A percentile compares a stretch with the other conserved stretches of the same genome.
These are phyloP conservation scores for Hirschioporus abietinus DNA, from an alignment of 768 basidiomycete genomes.

Conservation along the genomic window DNA sequence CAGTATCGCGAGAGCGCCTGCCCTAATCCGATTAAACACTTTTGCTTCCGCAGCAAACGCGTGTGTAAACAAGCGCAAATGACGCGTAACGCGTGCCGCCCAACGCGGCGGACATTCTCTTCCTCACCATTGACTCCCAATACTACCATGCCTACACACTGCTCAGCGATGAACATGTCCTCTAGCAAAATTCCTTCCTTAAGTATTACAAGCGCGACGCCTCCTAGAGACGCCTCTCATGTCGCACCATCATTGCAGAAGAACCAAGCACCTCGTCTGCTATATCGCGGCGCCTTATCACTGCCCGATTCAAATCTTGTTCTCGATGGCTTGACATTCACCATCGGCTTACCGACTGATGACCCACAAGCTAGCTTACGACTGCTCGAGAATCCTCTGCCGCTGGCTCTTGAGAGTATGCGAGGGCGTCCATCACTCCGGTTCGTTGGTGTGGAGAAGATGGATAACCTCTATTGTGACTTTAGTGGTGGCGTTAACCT, in stretches of 20 bases:
- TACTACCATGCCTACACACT: neutral
- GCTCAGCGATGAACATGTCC: neutral
- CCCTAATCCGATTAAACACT: neutral
- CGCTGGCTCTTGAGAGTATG: slow-evolving; percentile 75
- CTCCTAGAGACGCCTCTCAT: neutral
- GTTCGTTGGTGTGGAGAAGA: slow-evolving; percentile 46
- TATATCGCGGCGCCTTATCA: slow-evolving; percentile 72
- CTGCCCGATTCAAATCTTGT: slow-evolving; percentile 66
- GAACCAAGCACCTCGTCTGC: slow-evolving; percentile 36
- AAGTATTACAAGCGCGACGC: neutral
- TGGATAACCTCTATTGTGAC: slow-evolving; percentile 58
- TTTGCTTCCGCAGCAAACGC: neutral
- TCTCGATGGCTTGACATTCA: slow-evolving; percentile 72
- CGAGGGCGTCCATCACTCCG: slow-evolving; percentile 62
- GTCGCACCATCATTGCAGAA: neutral
- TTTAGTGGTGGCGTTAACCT: slow-evolving; percentile 44
- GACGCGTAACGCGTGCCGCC: neutral
- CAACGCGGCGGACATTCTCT: neutral
- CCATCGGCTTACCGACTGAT: slow-evolving; percentile 36
- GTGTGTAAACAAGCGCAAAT: neutral
- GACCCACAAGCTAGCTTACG: slow-evolving; percentile 15
- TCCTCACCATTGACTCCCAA: too few species aligned
- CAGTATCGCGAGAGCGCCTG: too few species aligned
- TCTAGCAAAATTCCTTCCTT: neutral
- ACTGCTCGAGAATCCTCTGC: slow-evolving; percentile 62